Evolutionary conservation across 352 stramenopile genomes (phyloP), one percentile per base, ranked within the genome.

Genomic region (Phytophthora fragariaefolia): DNA sequence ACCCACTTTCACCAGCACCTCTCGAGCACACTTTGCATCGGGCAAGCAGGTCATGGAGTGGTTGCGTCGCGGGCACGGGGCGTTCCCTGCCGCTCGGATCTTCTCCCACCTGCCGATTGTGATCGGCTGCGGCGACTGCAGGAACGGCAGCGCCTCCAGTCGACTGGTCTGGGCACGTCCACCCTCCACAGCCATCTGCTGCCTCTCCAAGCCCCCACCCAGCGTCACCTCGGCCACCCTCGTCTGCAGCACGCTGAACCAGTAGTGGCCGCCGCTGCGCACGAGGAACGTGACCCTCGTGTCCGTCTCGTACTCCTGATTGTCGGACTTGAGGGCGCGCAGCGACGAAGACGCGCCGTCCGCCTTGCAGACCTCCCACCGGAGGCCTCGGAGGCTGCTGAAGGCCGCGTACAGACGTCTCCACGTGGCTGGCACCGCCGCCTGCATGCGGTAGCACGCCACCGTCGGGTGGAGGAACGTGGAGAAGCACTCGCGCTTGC

Each of bases 211-310:
- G 1, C 70, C 60, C 68, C 45, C 51, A 53, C 55, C 59, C 8
- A 90, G 40, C 20, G 63, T 52, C 1, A 58, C 59, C 0, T 78
- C 53, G 2, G 63, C 54, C 1, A 85, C 45, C 8, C 47, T 69
- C 1, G 79, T 74, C 46, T 91, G 75, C 47, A 77, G 69, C 0
- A 93, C 79, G 42, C 69, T 90, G 61, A 93, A 93, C 81, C 79
- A 90, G 28, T 93, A 93, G 49, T 93, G 85, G 0, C 85, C 85
- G 13, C 85, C 85, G 58, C 84, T 91, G 50, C 79, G 69, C 0
- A 92, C 23, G 15, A 92, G 43, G 48, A 82, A 89, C 8, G 60
- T 63, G 22, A 52, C 56, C 15, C 70, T 73, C 1, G 60, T 40
- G 28, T 92, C 83, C 1, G 62, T 43, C 32, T 66, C 68, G 67